phyloP scores from a whole-genome alignment of 176 grass and related monocot species.

The Bothriochloa decipiens region DNA sequence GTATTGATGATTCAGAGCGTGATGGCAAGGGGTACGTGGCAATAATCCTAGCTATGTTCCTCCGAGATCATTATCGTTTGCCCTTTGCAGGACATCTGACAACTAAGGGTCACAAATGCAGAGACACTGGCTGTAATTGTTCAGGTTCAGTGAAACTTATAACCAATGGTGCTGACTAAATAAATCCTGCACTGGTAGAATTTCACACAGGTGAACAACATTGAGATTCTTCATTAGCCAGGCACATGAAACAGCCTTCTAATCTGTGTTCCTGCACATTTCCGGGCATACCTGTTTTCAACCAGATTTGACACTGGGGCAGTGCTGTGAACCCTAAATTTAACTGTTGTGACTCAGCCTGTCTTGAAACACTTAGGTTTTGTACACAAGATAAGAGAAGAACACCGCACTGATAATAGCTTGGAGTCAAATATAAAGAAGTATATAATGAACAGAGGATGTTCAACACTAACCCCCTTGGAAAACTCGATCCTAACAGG shows the following conservation, averaged over 20 bases:
- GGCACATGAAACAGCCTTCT: neutral
- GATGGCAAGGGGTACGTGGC: slow-evolving; percentile 12
- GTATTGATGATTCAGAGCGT: neutral
- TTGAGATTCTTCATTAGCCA: slow-evolving; percentile 2
- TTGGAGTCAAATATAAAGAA: slow-evolving; percentile 35
- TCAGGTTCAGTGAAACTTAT: neutral
- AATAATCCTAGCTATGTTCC: slow-evolving; percentile 24
- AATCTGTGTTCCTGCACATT: slow-evolving; percentile 8
- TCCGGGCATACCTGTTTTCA: slow-evolving; percentile 3
- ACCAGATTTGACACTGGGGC: neutral
- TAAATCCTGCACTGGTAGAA: slow-evolving; percentile 18
- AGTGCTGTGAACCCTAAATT: slow-evolving; percentile 28
- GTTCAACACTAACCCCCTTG: slow-evolving; percentile 96
- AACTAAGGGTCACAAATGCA: neutral
- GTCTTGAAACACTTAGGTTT: slow-evolving; percentile 13
- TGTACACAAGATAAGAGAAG: slow-evolving; percentile 12
- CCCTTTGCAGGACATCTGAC: neutral
- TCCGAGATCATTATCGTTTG: neutral
- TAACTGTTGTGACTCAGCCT: neutral
- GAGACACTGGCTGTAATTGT: neutral
- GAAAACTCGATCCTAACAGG: slow-evolving; percentile 95
- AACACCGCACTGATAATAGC: slow-evolving; percentile 1
- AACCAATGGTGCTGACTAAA: slow-evolving; percentile 5
- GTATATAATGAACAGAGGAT: slow-evolving; percentile 43
- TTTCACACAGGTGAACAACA: slow-evolving; percentile 1